Evolutionary conservation across 2,329 filamentous ascomycete species (phyloP), one percentile per base, ranked within the genome.

Genomic region (Neonectria sp.): DNA sequence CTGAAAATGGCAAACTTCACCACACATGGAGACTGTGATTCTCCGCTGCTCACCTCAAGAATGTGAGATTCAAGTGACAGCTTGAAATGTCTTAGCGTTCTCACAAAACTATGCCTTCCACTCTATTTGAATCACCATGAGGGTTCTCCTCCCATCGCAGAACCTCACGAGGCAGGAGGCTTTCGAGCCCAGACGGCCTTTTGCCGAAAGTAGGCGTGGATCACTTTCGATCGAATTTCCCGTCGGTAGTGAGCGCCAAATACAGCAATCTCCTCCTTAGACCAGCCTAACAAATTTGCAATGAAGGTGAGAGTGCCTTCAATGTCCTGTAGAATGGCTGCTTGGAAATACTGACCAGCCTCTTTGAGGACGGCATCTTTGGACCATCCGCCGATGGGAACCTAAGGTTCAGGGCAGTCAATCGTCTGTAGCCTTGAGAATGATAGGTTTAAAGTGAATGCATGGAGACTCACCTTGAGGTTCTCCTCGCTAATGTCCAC

Each of bases 171-270:
- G 3, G 35, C 15, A 21, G 13, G 17, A 6, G 58, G 58, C 46
- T 60, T 60, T 7, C 37, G 33, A 13, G 45, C 58, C 58, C 58
- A 60, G 3, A 60, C 58, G 17, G 24, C 33, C 29, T 52, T 60
- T 24, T 51, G 58, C 35, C 27, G 33, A 25, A 60, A 53, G 35
- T 53, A 60, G 46, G 24, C 43, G 25, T 53, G 48, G 9, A 52
- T 52, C n/a, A 13, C 9, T 9, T 35, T 37, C 2, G 45, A 51
- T n/a, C 48, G 58, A 25, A 53, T 60, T 1, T 60, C 58, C 2
- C 48, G 33, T 24, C 49, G 46, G n/a, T 40, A 48, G 9, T 40
- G 46, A 15, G 46, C 35, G 5, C 49, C 35, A 45, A 52, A 60
- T 17, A 60, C 33, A 2, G 17, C 45, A n/a, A 60, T 48, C 25